A percentile compares a stretch with the other conserved stretches of the same genome.
Evolutionary conservation across 768 basidiomycete genomes (phyloP).

Genomic region (Pisolithus sp.): DNA sequence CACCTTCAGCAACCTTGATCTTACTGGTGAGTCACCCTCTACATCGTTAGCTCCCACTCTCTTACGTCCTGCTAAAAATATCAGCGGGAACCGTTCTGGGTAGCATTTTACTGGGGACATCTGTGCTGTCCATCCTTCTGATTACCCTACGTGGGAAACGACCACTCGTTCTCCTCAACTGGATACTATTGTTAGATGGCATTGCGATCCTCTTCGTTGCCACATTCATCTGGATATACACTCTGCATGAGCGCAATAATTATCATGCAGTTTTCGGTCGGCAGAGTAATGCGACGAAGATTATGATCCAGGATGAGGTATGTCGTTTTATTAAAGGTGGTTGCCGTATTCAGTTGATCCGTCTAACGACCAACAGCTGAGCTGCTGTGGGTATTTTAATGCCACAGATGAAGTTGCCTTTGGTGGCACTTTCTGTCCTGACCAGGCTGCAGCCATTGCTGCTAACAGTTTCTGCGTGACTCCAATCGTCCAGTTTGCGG

Average conservation of each 20-base stretch:
- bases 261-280: constrained; percentile 54
- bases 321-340: constrained; percentile 11
- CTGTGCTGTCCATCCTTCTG: constrained; percentile 63
- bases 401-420: constrained; percentile 52
- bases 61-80: not conserved
- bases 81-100: constrained; percentile 70
- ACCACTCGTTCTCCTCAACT: constrained; percentile 74
- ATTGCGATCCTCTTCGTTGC: constrained; percentile 58
- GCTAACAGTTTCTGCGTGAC: constrained; percentile 60
- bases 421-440: constrained; percentile 57
- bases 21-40: constrained; percentile 45
- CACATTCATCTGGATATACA: constrained; percentile 76
- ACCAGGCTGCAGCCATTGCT: constrained; percentile 31
- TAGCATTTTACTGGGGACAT: constrained; percentile 58
- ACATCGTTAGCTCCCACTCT: not conserved
- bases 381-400: constrained; percentile 84
- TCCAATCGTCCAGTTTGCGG: constrained; percentile 61
- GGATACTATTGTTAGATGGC: constrained; percentile 59
- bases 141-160: constrained; percentile 62
- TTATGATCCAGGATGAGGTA: constrained; percentile 70
- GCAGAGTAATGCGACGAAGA: constrained; percentile 39
- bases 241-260: constrained; percentile 62
- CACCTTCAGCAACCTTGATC: constrained; percentile 50
- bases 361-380: constrained; percentile 40
- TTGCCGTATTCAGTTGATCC: not conserved